Evolutionary conservation across 495 filamentous ascomycete genomes (phyloP), one percentile per base, ranked within the genome.

Genomic region (Penicillium soppii): DNA sequence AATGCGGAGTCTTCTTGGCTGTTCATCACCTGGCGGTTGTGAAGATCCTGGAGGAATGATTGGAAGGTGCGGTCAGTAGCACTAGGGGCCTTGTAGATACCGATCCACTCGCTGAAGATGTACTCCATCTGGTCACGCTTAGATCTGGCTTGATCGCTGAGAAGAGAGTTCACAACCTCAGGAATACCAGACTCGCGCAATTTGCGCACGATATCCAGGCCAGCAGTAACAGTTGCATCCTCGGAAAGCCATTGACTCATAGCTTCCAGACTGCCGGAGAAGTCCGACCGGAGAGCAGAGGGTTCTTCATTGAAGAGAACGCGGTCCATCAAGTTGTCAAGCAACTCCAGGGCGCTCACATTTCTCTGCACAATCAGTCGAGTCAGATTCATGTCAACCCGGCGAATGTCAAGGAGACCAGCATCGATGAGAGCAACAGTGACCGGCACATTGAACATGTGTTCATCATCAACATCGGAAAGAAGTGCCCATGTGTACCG

Each of bases 91-190:
- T 87, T 83, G 73, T 83, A 91, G 13, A 97, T 79, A 32, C 85
- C 82, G 48, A 91, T 80, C 94, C 94, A 99, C 65, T 97, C 94
- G 8, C 86, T 88, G 64, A 99, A 96, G 35, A 95, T 79, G 61
- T 97, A 97, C 58, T 95, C 88, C 71, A 96, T 82, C 57, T 96
- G 92, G 44, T 92, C 87, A 37, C 82, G 81, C 58, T 83, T 84
- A 12, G 76, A 65, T 47, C 71, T 57, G 19, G 82, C 69, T 44
- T 72, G 72, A 43, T 82, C 78, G 50, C 71, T 78, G 32, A 75
- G 62, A 29, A 71, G 68, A 38, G 70, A 62, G 50, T 74, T 72
- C 43, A 75, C 62, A 32, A 71, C 62, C 43, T 85, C 80, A 1
- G 78, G 76, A 7, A 84, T 70, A 4, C 83, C 82, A 30, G 80